Base-by-base conservation (phyloP, 2,329 filamentous ascomycete species). In the Alternaria rosae region DNA sequence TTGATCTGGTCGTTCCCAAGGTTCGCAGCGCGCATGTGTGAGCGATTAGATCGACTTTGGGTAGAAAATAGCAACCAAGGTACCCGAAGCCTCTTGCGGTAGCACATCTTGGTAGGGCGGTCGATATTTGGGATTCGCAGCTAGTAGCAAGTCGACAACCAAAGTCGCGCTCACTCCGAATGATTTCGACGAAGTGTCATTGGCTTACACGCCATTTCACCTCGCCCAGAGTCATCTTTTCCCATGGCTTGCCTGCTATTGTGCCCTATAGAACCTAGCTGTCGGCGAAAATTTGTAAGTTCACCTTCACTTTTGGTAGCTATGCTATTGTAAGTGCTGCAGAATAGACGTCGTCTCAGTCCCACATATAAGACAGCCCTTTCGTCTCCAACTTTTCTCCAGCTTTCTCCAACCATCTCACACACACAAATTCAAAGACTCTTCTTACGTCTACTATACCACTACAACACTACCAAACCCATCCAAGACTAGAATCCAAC, bases 381-480 rank as follows among this genome's bases (percentile, higher is more conserved):
- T 38, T 38, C n/a, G 35, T 38, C 35, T 38, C 35, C 35, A 38
- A 38, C 15, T 38, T n/a, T 38, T 38, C 35, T 17, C 35, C 5
- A 38, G 35, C 35, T 38, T n/a, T 17, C 9, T 38, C 35, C 17
- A 17, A 3, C 35, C 35, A 38, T 38, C 35, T 38, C 35, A 38
- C 35, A 38, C 0, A 0, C 0, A 1, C 32, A 17, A 38, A 5
- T 38, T n/a, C n/a, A n/a, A n/a, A n/a, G n/a, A 17, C 35, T 17
- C 17, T 38, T 38, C 35, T n/a, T n/a, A 38, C 17, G 1, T n/a
- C 35, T 38, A 38, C 35, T n/a, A 17, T 38, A 38, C 35, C n/a
- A 38, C 5, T 2, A 38, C 2, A 0, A 1, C 1, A 38, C n/a
- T 11, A 38, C 0, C n/a, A n/a, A n/a, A n/a, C n/a, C n/a, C n/a